Evolutionary conservation across 169 alveolate species (phyloP), one percentile per base, ranked within the genome.

Genomic region (Plasmodium gallinaceum): DNA sequence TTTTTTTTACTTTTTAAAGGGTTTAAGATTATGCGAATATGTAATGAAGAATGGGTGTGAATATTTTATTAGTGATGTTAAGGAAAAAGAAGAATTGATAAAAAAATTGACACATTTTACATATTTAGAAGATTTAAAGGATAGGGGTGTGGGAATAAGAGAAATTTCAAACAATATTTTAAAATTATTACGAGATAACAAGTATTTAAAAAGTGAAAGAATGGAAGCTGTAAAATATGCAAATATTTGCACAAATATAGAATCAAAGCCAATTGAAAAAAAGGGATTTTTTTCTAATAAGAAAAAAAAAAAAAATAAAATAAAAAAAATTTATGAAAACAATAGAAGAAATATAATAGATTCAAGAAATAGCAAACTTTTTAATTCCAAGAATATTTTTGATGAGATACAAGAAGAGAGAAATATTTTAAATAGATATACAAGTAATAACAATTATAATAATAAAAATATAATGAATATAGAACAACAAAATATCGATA

Each of bases 221-320:
- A 80, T 80, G n/a, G 90, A 80, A 66, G 90, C 90, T 18, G 90
- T 83, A 12, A 80, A 80, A 80, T 80, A 80, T 80, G 90, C 90
- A 18, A 80, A 80, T 54, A 51, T 80, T 1, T 80, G 80, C 45
- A 80, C 83, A 0, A 80, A 80, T n/a, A 80, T 66, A 32, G 83
- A 80, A 80, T 80, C 90, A 2, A 80, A 80, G 16, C 73, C 80
- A 8, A 18, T 80, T 37, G 83, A 80, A 54, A 80, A 80, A 52
- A 80, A 80, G 42, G 80, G 90, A 5, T 80, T 80, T 65, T 80
- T 80, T 54, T 80, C 80, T 5, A 68, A 64, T 68, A 70, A 58
- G 24, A 68, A 54, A 54, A 68, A 80, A 26, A 80, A 80, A 45
- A 75, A 46, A 61, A 39, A 64, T 16, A 46, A 45, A 68, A 64